These are phyloP conservation scores for Colletotrichum siamense DNA, from an alignment of 2,329 filamentous ascomycete species.

Conservation along the genomic window DNA sequence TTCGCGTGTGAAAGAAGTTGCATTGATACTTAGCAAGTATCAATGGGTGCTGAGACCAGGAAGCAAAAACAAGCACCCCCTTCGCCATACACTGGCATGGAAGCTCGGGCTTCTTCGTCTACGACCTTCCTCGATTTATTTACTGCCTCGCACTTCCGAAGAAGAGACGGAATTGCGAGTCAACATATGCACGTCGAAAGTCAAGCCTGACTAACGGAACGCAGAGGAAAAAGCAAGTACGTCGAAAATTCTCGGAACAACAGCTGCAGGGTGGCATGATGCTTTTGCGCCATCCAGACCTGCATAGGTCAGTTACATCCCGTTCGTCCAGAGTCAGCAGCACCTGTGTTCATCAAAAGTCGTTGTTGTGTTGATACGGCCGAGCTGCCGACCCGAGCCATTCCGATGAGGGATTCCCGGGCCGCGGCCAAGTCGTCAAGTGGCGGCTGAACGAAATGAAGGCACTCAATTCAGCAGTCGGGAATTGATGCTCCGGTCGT, in stretches of 20 bases:
- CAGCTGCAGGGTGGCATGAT: no score
- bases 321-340: background rate
- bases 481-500: background rate
- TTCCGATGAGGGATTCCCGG: background rate
- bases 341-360: background rate
- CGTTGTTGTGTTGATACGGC: background rate
- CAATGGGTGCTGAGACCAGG: background rate
- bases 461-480: background rate
- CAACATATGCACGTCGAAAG: background rate
- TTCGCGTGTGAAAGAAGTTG: background rate
- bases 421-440: background rate
- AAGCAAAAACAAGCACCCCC: background rate
- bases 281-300: background rate
- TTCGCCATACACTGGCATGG: background rate
- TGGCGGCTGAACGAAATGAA: background rate
- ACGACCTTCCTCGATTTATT: background rate
- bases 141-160: background rate
- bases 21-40: background rate
- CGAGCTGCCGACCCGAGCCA: background rate
- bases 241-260: background rate
- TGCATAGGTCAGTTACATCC: background rate
- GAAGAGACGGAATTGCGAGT: background rate
- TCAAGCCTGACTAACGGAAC: background rate
- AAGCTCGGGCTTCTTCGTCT: background rate
- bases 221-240: background rate